phyloP scores from a whole-genome alignment of 2,329 filamentous ascomycete genomes.

The Colletotrichum sp. region DNA sequence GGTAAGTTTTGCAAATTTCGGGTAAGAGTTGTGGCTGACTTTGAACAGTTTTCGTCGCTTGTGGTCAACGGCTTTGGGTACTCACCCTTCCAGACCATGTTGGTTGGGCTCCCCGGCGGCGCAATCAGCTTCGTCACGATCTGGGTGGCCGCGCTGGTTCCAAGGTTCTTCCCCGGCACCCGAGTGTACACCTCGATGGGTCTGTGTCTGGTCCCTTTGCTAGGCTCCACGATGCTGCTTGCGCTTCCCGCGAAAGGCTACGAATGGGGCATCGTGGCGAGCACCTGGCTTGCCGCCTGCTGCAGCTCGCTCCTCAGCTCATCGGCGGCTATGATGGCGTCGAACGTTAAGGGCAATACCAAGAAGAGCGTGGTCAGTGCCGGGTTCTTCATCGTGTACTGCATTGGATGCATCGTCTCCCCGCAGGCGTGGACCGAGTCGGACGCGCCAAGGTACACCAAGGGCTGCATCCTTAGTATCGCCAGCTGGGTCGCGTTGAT shows the following conservation, averaged over 20 bases:
- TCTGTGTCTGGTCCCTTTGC: conserved; percentile 1
- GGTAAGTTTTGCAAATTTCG: background rate
- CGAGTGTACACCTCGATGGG: conserved; percentile 28
- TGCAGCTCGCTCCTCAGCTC: conserved; percentile 22
- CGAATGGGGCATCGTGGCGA: conserved; percentile 28
- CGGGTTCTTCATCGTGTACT: conserved; percentile 30
- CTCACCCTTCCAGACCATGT: conserved; percentile 17
- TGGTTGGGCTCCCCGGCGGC: conserved; percentile 14
- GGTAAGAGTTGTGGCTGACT: background rate
- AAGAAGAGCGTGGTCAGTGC: conserved; percentile 30
- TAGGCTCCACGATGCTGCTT: conserved; percentile 18
- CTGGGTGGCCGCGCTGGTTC: conserved; percentile 24
- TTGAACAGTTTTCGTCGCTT: conserved; percentile 4
- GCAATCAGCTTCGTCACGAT: background rate
- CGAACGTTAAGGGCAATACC: conserved; percentile 34
- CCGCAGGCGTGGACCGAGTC: conserved; percentile 26
- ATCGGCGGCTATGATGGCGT: conserved; percentile 26
- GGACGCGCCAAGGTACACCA: conserved; percentile 26
- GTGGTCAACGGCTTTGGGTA: conserved; percentile 24
- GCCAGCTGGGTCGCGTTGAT: conserved; percentile 22
- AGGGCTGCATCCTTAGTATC: conserved; percentile 25
- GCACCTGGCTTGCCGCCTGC: conserved; percentile 29
- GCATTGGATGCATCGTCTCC: conserved; percentile 28
- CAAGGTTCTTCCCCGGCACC: conserved; percentile 22
- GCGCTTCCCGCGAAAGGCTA: conserved; percentile 16